Conservation (phyloP, 768 basidiomycete species). For the Rubroboletus satanas region DNA sequence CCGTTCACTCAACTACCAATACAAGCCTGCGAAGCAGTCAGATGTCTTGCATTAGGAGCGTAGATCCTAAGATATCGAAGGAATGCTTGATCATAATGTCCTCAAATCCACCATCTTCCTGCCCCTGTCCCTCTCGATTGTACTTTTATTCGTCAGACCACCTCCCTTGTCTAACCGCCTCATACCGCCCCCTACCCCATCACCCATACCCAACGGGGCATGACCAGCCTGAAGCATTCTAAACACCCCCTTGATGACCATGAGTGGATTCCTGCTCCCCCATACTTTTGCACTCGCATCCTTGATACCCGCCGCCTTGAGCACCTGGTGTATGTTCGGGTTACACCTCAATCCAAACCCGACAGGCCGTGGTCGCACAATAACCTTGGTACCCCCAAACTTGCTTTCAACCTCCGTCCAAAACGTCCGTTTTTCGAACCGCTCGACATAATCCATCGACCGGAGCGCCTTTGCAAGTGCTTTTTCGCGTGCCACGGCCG, state of each 20-base stretch:
- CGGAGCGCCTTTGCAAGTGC: conserved; percentile 69
- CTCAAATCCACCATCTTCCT: conserved; percentile 68
- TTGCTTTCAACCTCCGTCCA: conserved; percentile 89
- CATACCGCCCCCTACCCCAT: conserved; percentile 72
- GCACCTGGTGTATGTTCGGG: conserved; percentile 81
- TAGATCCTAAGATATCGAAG: background rate
- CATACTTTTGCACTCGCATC: conserved; percentile 94
- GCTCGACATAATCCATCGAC: conserved; percentile 88
- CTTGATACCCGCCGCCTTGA: conserved; percentile 92
- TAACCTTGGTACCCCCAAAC: conserved; percentile 76
- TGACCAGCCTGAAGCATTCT: conserved; percentile 83
- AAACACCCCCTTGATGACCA: conserved; percentile 80
- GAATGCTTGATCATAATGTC: conserved; percentile 35
- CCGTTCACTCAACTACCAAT: background rate
- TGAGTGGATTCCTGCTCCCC: conserved; percentile 77
- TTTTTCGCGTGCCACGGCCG: conserved; percentile 48
- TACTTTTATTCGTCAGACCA: conserved; percentile 63
- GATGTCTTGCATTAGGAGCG: background rate
- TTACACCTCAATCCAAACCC: conserved; percentile 93
- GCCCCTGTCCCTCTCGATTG: conserved; percentile 80
- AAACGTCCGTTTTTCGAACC: conserved; percentile 93
- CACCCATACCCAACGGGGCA: conserved; percentile 75
- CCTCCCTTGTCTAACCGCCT: conserved; percentile 69
- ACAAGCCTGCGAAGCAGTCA: background rate
- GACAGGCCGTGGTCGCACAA: conserved; percentile 76